Evolutionary conservation across 345 rosid genomes (phyloP), one percentile per base, ranked within the genome.

Genomic region (Atalantia buxifolia): DNA sequence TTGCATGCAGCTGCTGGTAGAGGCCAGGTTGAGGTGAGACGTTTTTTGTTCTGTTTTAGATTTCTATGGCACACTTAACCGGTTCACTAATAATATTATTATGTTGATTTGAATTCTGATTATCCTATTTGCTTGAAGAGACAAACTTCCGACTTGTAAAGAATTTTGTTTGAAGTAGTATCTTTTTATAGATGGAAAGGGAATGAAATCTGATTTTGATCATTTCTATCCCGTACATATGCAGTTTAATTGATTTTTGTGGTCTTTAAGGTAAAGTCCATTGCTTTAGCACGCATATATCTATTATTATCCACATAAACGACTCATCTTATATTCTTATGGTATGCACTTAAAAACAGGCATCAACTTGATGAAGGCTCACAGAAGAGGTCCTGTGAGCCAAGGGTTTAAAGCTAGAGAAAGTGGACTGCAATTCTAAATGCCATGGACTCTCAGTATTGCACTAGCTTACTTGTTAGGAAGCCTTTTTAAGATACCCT

Each of bases 1-100:
- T 89, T 95, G 75, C 98, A 95, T 80, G 91, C 98, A n/a, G 98
- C 98, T 3, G 93, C 98, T 77, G 91, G 91, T 65, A 87, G 85
- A 89, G 98, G 98, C 62, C 88, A 86, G 75, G 87, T 92, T 82
- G 91, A 89, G 89, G 98, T 93, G 70, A 80, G 88, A 30, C 68
- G 28, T 13, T 25, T 62, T 76, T 36, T 68, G 38, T 3, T 36
- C 31, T 72, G 9, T 36, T 25, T 24, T 50, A 13, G 40, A 74
- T 42, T 74, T 8, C 21, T 16, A 4, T 60, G 40, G 48, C 59
- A 42, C 22, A 62, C 18, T 45, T 45, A 5, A 42, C 60, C 28
- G 27, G 27, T 18, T 65, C 33, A 8, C 50, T 50, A 5, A 60
- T 10, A 9, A 45, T 30, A 22, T 28, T 14, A 45, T 73, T 61